phyloP scores from a whole-genome alignment of 1,284 basidiomycete species.

The Ustilago cynodontis region DNA sequence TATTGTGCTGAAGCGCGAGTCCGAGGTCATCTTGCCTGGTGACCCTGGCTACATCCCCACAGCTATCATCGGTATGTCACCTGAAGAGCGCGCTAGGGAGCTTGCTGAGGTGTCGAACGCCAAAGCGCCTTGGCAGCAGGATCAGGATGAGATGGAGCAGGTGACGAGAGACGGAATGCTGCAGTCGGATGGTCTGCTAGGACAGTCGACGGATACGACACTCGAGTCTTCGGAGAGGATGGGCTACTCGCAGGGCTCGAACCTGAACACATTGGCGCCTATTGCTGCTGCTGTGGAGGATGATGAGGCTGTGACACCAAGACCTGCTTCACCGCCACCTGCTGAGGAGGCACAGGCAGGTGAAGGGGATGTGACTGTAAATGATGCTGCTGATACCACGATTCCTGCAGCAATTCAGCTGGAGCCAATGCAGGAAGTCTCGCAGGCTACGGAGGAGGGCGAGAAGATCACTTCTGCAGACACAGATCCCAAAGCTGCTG shows the following conservation, averaged over 20 bases:
- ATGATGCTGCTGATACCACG: conserved; percentile 5
- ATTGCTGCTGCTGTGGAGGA: not conserved
- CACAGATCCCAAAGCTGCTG: conserved; percentile 1
- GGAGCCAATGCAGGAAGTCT: not conserved
- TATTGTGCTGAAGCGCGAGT: conserved; percentile 50
- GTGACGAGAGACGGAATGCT: not conserved
- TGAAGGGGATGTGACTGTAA: conserved; percentile 2
- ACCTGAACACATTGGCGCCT: conserved; percentile 2
- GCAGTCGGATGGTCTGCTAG: not conserved
- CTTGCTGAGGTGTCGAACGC: conserved; percentile 6
- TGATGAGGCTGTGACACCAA: conserved; percentile 14
- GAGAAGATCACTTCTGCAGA: not conserved
- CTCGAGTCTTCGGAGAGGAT: conserved; percentile 11
- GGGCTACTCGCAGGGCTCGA: conserved; percentile 12
- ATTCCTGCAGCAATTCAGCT: not conserved
- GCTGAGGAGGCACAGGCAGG: not conserved
- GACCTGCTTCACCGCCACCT: conserved; percentile 5
- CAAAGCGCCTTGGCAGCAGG: not conserved
- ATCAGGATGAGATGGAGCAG: not conserved
- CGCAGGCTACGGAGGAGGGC: not conserved
- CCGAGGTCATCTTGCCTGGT: conserved; percentile 40
- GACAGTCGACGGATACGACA: conserved; percentile 16
- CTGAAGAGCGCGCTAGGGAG: conserved; percentile 21
- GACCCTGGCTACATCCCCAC: conserved; percentile 30
- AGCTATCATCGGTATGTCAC: conserved; percentile 22